Percentiles rank a stretch among this genome's conserved stretches.
Conservation (phyloP, 1,139 yeast genomes). For the Pichia sp. region DNA sequence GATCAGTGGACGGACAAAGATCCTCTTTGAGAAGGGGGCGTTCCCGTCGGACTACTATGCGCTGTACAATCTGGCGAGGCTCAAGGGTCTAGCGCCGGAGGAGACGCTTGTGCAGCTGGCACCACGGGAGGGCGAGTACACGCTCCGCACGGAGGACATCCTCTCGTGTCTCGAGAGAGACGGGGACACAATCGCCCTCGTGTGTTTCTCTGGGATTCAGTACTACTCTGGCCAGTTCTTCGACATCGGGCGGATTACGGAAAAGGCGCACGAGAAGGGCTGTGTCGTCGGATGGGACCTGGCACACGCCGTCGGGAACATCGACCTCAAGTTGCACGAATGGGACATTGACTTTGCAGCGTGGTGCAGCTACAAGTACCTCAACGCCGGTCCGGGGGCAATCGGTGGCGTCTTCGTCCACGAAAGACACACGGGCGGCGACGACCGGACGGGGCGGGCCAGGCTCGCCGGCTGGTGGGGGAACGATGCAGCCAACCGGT, state of each 20-base stretch:
- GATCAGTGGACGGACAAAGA: slow-evolving; percentile 51
- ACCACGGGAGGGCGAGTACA: slow-evolving; percentile 53
- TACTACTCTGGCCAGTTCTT: slow-evolving; percentile 89
- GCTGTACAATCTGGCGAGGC: slow-evolving; percentile 62
- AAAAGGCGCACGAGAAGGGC: slow-evolving; percentile 48
- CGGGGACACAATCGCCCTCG: slow-evolving; percentile 63
- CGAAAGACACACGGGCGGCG: slow-evolving; percentile 37
- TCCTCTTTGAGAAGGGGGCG: slow-evolving; percentile 78
- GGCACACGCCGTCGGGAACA: slow-evolving; percentile 93
- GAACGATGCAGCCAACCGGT: slow-evolving; percentile 62
- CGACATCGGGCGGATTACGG: slow-evolving; percentile 65
- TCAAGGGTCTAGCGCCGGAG: slow-evolving; percentile 53
- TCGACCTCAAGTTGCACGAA: slow-evolving; percentile 67
- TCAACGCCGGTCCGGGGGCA: slow-evolving; percentile 91
- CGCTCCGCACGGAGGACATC: slow-evolving; percentile 61
- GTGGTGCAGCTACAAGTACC: slow-evolving; percentile 90
- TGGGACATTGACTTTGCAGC: slow-evolving; percentile 93
- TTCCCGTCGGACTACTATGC: slow-evolving; percentile 94
- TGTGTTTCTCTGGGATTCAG: slow-evolving; percentile 84
- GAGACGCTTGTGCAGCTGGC: slow-evolving; percentile 59
- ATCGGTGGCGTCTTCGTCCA: slow-evolving; percentile 81
- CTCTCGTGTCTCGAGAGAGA: slow-evolving; percentile 50
- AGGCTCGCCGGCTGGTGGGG: slow-evolving; percentile 99
- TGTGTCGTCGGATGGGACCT: slow-evolving; percentile 89
- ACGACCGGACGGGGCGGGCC: slow-evolving; percentile 42